Percentiles rank a stretch among this genome's conserved stretches.
Conservation (phyloP, 75 land plant species). For the Ceratopteris richardii region DNA sequence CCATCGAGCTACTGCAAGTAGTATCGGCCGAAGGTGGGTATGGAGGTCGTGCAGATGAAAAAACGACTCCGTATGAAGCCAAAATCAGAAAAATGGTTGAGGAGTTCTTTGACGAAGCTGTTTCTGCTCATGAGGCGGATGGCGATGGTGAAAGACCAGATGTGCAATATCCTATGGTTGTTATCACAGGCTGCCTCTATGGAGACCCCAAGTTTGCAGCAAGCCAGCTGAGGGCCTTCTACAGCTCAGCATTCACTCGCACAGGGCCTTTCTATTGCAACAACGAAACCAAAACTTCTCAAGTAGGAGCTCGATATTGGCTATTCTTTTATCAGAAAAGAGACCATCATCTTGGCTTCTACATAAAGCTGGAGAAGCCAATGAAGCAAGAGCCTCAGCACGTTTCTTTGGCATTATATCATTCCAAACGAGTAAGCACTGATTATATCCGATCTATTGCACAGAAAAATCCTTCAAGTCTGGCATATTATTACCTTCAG, state of each 20-base stretch:
- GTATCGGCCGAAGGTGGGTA: conserved; percentile 8
- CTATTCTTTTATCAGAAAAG: conserved; percentile 21
- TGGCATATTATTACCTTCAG: background rate
- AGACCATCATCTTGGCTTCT: conserved; percentile 32
- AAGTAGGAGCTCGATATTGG: conserved; percentile 26
- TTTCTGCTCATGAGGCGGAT: background rate
- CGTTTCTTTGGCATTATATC: background rate
- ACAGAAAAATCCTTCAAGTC: background rate
- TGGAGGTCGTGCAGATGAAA: background rate
- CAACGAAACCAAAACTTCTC: conserved; percentile 1
- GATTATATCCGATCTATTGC: background rate
- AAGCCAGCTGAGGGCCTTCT: conserved; percentile 7
- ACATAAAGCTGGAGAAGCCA: conserved; percentile 17
- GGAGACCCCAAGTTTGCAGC: conserved; percentile 9
- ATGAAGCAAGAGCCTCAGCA: background rate
- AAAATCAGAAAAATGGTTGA: background rate
- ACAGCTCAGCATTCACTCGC: background rate
- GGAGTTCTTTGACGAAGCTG: background rate
- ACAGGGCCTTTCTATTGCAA: conserved; percentile 2
- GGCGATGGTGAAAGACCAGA: conserved; percentile 3
- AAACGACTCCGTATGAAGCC: background rate
- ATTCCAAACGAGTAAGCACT: background rate
- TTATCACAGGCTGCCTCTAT: conserved; percentile 30
- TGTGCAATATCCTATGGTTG: conserved; percentile 6
- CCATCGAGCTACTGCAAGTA: conserved; percentile 38